Percentiles rank a stretch among this genome's conserved stretches.
phyloP scores from a whole-genome alignment of 2,329 filamentous ascomycete genomes.

The Bimuria novae-zelandiae region DNA sequence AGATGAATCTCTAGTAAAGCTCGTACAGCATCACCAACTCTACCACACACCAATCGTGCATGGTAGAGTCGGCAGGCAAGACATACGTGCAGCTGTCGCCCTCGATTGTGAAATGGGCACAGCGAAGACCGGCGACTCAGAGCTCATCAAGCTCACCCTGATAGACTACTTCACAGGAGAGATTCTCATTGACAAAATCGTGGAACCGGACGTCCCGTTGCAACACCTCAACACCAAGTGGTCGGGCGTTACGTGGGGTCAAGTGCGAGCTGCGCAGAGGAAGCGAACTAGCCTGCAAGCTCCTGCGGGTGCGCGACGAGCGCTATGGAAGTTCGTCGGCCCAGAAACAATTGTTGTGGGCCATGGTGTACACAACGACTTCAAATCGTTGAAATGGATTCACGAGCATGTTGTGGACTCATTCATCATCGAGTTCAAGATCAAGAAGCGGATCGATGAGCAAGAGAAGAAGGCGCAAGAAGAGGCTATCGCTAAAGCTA shows the following conservation, averaged over 20 bases:
- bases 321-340: constrained; percentile 52
- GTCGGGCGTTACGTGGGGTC: constrained; percentile 53
- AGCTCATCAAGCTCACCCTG: constrained; percentile 58
- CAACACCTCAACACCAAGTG: constrained; percentile 56
- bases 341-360: constrained; percentile 56
- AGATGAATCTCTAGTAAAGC: constrained; percentile 10
- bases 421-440: constrained; percentile 26
- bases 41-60: constrained; percentile 11
- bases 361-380: constrained; percentile 52
- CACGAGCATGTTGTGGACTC: constrained; percentile 55
- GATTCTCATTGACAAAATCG: constrained; percentile 57
- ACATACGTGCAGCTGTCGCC: constrained; percentile 42
- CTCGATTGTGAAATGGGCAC: constrained; percentile 63
- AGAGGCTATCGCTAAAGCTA: background rate
- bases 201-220: constrained; percentile 55
- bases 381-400: constrained; percentile 55
- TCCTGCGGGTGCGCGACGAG: constrained; percentile 47
- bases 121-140: constrained; percentile 50
- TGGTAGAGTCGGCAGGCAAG: background rate
- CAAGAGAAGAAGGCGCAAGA: constrained; percentile 9
- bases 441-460: constrained; percentile 6
- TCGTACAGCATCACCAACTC: constrained; percentile 14
- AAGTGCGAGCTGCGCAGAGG: constrained; percentile 46
- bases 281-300: constrained; percentile 45
- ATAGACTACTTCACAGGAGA: constrained; percentile 56